Percentiles rank a stretch among this genome's conserved stretches.
These are phyloP conservation scores for Candida glaebosa DNA, from an alignment of 805 yeast species.

Conservation along the genomic window DNA sequence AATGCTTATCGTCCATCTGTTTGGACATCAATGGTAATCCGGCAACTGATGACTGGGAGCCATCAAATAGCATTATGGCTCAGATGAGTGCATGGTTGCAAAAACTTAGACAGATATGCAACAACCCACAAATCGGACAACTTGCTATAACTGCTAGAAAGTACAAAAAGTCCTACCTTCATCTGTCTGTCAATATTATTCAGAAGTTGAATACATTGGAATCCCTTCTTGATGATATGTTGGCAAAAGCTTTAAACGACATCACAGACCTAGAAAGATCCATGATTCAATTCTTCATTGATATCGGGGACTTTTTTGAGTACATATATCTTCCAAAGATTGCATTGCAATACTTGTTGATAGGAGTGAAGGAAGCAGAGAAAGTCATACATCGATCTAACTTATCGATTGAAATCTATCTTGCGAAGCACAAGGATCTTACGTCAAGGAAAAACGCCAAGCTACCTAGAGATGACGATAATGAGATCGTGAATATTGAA, in stretches of 20 bases:
- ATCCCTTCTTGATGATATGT: slow-evolving; percentile 65
- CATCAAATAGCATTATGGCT: slow-evolving; percentile 36
- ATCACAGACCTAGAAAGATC: slow-evolving; percentile 48
- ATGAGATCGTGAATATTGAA: slow-evolving; percentile 6
- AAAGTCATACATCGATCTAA: slow-evolving; percentile 21
- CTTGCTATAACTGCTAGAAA: slow-evolving; percentile 21
- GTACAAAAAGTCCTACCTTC: slow-evolving; percentile 13
- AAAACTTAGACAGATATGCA: slow-evolving; percentile 72
- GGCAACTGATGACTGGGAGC: slow-evolving; percentile 45
- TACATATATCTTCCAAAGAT: slow-evolving; percentile 44
- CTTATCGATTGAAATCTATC: slow-evolving; percentile 14
- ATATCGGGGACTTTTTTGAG: slow-evolving; percentile 70
- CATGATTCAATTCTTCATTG: slow-evolving; percentile 44
- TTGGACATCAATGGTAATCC: slow-evolving; percentile 53
- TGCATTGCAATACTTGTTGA: slow-evolving; percentile 48
- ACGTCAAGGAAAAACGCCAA: slow-evolving; percentile 13
- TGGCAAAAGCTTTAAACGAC: slow-evolving; percentile 50
- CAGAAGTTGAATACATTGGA: slow-evolving; percentile 47
- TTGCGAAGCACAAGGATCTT: slow-evolving; percentile 21
- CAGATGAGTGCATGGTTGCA: slow-evolving; percentile 68
- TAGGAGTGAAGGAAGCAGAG: slow-evolving; percentile 32
- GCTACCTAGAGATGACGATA: slow-evolving; percentile 17
- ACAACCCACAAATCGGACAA: slow-evolving; percentile 62
- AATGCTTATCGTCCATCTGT: slow-evolving; percentile 58
- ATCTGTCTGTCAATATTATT: slow-evolving; percentile 14